Conservation (phyloP, 2,329 filamentous ascomycete species). For the Venturia pyrina region DNA sequence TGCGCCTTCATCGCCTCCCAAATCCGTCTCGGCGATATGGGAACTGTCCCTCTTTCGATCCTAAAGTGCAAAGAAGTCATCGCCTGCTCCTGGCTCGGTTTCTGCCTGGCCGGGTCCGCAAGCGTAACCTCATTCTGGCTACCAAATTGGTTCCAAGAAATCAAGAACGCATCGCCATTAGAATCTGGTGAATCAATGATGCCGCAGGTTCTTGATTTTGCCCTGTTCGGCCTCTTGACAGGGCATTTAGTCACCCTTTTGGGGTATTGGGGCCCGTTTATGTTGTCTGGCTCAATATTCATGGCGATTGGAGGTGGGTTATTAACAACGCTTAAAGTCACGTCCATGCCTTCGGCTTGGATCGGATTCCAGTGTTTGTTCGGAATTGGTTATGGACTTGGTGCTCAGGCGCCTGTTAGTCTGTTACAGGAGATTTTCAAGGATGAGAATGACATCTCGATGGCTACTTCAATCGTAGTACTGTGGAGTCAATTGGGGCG, state of each 20-base stretch:
- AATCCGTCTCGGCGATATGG: conserved; percentile 13
- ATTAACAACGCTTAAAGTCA: conserved; percentile 23
- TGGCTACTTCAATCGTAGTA: neutral
- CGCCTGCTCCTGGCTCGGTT: conserved; percentile 7
- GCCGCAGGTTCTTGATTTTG: conserved; percentile 28
- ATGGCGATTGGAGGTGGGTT: conserved; percentile 28
- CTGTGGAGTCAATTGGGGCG: neutral
- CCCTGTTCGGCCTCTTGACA: conserved; percentile 22
- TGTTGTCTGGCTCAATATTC: conserved; percentile 10
- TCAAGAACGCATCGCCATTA: conserved; percentile 29
- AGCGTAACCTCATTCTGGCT: conserved; percentile 15
- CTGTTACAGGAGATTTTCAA: neutral
- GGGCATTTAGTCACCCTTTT: conserved; percentile 22
- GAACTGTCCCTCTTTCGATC: conserved; percentile 18
- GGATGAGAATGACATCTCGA: neutral
- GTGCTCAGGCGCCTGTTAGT: conserved; percentile 29
- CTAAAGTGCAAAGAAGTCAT: conserved; percentile 7
- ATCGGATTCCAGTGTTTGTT: conserved; percentile 29
- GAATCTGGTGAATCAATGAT: conserved; percentile 24
- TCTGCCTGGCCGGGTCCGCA: conserved; percentile 1
- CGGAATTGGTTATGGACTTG: conserved; percentile 16
- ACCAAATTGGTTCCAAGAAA: conserved; percentile 34
- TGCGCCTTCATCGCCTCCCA: conserved; percentile 19
- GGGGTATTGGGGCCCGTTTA: conserved; percentile 13
- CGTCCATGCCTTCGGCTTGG: conserved; percentile 20